A percentile compares a stretch with the other conserved stretches of the same genome.
These are phyloP conservation scores for Paecilomyces sp. DNA, from an alignment of 2,329 filamentous ascomycete genomes.

Conservation along the genomic window DNA sequence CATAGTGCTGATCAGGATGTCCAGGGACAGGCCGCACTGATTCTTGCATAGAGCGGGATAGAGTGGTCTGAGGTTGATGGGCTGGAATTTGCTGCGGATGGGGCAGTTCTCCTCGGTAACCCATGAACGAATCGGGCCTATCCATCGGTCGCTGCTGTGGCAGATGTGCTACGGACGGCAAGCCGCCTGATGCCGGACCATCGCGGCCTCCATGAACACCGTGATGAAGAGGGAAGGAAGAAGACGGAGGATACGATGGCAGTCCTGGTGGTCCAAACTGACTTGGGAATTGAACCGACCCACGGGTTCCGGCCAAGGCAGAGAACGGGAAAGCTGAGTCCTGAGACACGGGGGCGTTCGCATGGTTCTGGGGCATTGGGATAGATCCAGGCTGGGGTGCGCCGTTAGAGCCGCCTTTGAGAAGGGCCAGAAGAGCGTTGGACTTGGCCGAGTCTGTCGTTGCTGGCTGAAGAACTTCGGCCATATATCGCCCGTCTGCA, in stretches of 20 bases:
- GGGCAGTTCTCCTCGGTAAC: slow-evolving; percentile 7
- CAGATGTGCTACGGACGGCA: slow-evolving; percentile 3
- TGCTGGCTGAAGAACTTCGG: slow-evolving; percentile 11
- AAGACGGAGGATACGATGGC: background rate
- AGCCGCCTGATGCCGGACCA: background rate
- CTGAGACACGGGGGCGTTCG: slow-evolving; percentile 31
- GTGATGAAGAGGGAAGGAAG: background rate
- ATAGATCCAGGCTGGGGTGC: slow-evolving; percentile 38
- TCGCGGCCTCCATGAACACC: background rate
- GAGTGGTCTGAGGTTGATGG: slow-evolving; percentile 15
- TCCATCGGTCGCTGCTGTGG: slow-evolving; percentile 6
- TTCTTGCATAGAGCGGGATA: slow-evolving; percentile 5
- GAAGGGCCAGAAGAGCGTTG: slow-evolving; percentile 50
- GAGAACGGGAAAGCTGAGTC: background rate
- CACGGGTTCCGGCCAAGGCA: background rate
- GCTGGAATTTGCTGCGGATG: slow-evolving; percentile 14
- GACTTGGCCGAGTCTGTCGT: slow-evolving; percentile 34
- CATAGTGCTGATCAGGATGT: slow-evolving; percentile 14
- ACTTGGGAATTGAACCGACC: background rate
- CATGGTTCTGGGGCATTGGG: slow-evolving; percentile 48
- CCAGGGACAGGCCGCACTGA: slow-evolving; percentile 7
- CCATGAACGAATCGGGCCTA: slow-evolving; percentile 13
- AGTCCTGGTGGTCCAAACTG: background rate
- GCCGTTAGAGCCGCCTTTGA: slow-evolving; percentile 37
- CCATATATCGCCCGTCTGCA: slow-evolving; percentile 2